phyloP scores from a whole-genome alignment of 2,329 filamentous ascomycete genomes.

The Hypoxylon sp. region DNA sequence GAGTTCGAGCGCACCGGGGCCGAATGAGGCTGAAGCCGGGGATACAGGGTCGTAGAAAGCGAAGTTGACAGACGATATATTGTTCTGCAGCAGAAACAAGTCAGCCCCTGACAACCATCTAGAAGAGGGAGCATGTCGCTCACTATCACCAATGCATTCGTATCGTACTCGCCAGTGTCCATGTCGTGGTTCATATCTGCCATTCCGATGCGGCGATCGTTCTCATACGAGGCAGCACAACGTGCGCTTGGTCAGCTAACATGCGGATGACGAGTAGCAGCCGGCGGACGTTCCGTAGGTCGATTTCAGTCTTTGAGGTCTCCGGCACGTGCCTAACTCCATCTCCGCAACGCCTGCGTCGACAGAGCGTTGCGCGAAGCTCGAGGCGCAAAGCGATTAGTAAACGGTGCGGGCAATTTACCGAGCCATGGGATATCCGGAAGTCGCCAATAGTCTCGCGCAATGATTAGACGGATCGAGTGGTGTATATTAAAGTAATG shows the following conservation, averaged over 20 bases:
- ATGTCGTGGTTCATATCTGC: constrained; percentile 57
- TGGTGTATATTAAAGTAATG: neutral
- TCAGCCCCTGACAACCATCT: constrained; percentile 24
- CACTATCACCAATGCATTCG: constrained; percentile 67
- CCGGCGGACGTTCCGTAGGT: constrained; percentile 21
- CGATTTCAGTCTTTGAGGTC: constrained; percentile 38
- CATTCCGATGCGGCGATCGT: constrained; percentile 32
- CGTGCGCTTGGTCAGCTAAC: constrained; percentile 6
- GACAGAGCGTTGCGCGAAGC: constrained; percentile 15
- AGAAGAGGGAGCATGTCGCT: constrained; percentile 38
- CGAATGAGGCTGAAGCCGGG: constrained; percentile 54
- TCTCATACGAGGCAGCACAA: constrained; percentile 30
- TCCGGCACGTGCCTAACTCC: constrained; percentile 44
- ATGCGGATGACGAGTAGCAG: constrained; percentile 12
- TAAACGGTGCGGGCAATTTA: constrained; percentile 11
- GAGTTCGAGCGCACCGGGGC: constrained; percentile 58
- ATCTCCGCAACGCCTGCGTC: constrained; percentile 37
- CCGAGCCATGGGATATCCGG: constrained; percentile 18
- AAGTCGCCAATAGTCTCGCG: neutral
- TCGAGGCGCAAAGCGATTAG: neutral
- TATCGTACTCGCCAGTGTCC: constrained; percentile 70
- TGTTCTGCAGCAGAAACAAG: constrained; percentile 55
- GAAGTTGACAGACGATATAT: constrained; percentile 63
- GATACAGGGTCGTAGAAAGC: constrained; percentile 61
- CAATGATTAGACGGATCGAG: neutral